A percentile compares a stretch with the other conserved stretches of the same genome.
These are phyloP conservation scores for Rugonectria rugulosa DNA, from an alignment of 2,329 filamentous ascomycete species.

Conservation along the genomic window DNA sequence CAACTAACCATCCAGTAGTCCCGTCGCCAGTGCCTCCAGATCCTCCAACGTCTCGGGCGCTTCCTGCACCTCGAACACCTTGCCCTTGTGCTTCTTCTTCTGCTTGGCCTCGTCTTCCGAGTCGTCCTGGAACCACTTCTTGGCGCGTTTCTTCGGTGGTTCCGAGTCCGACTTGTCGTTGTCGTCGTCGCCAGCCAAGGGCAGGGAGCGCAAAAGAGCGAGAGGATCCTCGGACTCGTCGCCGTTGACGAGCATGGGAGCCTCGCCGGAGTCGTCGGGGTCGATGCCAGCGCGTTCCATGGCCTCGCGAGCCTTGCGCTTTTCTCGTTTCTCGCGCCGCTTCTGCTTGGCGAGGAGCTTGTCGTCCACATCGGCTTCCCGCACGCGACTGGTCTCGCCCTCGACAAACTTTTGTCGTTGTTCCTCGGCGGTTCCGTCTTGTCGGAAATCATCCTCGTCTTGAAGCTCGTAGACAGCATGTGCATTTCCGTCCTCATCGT, in stretches of 20 bases:
- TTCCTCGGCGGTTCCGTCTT: conserved; percentile 76
- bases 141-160: conserved; percentile 64
- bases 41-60: conserved; percentile 83
- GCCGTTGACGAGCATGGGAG: conserved; percentile 45
- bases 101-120: conserved; percentile 60
- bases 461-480: conserved; percentile 90
- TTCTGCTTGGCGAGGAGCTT: conserved; percentile 83
- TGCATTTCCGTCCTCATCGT: conserved; percentile 88
- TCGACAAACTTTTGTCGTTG: conserved; percentile 82
- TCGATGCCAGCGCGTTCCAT: conserved; percentile 45
- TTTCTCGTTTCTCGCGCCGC: conserved; percentile 77
- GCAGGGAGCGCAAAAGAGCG: conserved; percentile 65
- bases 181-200: conserved; percentile 51
- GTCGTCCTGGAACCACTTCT: conserved; percentile 82
- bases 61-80: conserved; percentile 67
- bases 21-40: conserved; percentile 77
- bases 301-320: conserved; percentile 71
- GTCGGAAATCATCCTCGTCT: conserved; percentile 80
- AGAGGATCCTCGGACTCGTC: conserved; percentile 48
- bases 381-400: conserved; percentile 74
- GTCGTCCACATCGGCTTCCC: conserved; percentile 80
- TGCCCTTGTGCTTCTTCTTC: conserved; percentile 54
- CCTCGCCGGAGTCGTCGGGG: conserved; percentile 35
- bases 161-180: conserved; percentile 49
- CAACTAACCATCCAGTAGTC: conserved; percentile 64